Conservation (phyloP, 305 asterid species). For the Fraxinus angustifolia region DNA sequence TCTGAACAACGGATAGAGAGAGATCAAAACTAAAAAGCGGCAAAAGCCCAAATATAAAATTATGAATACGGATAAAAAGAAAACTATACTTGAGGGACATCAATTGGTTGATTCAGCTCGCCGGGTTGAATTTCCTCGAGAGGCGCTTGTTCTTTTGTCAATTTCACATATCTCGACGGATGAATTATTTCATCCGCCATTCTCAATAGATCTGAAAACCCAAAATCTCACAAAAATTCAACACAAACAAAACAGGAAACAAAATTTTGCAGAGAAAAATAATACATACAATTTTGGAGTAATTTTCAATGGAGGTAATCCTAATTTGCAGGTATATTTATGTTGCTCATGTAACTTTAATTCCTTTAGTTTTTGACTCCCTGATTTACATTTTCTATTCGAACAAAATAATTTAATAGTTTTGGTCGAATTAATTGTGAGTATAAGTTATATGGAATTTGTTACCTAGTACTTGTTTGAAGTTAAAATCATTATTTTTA, state of each 20-base stretch:
- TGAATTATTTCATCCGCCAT: conserved; percentile 75
- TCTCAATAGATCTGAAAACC: conserved; percentile 28
- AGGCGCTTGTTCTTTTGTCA: conserved; percentile 78
- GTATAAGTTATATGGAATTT: not conserved
- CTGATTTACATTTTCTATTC: not conserved
- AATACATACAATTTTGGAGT: not conserved
- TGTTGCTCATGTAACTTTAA: not conserved
- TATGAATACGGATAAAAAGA: not conserved
- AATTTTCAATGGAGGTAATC: not conserved
- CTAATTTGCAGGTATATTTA: not conserved
- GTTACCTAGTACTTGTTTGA: not conserved
- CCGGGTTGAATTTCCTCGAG: conserved; percentile 82
- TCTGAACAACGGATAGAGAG: not conserved
- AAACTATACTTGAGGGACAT: conserved; percentile 78
- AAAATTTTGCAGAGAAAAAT: conserved; percentile 9
- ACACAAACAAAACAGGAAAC: not conserved
- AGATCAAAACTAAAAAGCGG: not conserved
- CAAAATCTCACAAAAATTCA: conserved; percentile 2
- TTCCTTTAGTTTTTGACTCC: not conserved
- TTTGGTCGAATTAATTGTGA: not conserved
- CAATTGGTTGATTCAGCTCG: conserved; percentile 93
- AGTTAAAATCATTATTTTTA: not conserved
- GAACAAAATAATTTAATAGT: not conserved
- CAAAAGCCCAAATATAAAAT: not conserved
- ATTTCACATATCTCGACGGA: conserved; percentile 76